These are phyloP conservation scores for Myotisia sp. DNA, from an alignment of 2,329 filamentous ascomycete species.

Conservation along the genomic window DNA sequence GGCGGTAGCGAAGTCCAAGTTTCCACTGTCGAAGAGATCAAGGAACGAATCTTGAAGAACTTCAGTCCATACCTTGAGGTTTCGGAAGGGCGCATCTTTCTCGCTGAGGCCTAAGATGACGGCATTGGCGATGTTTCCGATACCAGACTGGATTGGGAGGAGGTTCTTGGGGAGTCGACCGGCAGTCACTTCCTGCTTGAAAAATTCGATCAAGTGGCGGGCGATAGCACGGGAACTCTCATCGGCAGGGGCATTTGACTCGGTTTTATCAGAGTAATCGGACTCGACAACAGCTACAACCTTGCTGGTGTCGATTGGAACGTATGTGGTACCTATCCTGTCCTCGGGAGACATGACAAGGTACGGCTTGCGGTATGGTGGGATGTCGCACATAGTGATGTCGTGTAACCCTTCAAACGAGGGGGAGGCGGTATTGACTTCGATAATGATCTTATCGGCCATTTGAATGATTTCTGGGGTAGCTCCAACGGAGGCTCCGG, in stretches of 20 bases:
- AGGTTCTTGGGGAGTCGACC: constrained; percentile 65
- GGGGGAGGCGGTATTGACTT: constrained; percentile 76
- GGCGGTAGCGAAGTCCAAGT: constrained; percentile 77
- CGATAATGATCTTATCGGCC: constrained; percentile 84
- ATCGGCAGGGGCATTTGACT: constrained; percentile 63
- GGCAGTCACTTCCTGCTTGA: constrained; percentile 70
- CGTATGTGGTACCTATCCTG: constrained; percentile 67
- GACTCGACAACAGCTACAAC: constrained; percentile 74
- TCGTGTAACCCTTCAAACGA: constrained; percentile 82
- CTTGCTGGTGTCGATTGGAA: constrained; percentile 71
- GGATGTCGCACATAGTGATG: constrained; percentile 76
- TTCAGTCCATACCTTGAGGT: constrained; percentile 87
- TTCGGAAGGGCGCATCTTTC: constrained; percentile 60
- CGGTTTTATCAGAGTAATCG: constrained; percentile 64
- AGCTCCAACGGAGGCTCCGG: constrained; percentile 71
- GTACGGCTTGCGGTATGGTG: constrained; percentile 69
- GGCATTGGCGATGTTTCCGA: constrained; percentile 86
- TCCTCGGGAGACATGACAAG: constrained; percentile 75
- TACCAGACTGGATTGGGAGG: constrained; percentile 71
- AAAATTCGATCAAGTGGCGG: constrained; percentile 64
- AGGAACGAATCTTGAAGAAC: constrained; percentile 87
- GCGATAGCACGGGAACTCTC: constrained; percentile 60
- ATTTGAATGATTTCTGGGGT: constrained; percentile 78
- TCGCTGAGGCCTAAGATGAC: constrained; percentile 71
- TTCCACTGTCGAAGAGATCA: constrained; percentile 77